Base-by-base conservation (phyloP, 345 rosid genomes). In the Rhodamnia argentea region DNA sequence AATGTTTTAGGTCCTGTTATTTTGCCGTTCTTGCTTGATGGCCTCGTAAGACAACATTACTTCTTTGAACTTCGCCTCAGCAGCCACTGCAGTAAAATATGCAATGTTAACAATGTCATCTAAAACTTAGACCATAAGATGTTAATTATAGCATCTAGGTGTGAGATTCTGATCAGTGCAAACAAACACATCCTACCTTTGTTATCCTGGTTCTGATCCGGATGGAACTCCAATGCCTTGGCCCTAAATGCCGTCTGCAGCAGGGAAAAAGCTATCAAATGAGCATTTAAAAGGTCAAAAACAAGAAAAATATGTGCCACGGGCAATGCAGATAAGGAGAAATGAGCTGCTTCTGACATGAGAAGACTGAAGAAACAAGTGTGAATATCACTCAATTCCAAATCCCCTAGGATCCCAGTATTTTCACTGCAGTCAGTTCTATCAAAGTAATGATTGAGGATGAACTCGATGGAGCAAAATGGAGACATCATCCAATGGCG, bases 61-160 rank as follows among this genome's bases (percentile, higher is more conserved):
- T 89, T 97, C 98, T 91, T 97, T 97, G 91, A 97, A 97, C 92
- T 94, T 97, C 5, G 92, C 95, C 92, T 96, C 99, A 3, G 99
- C 99, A 13, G 85, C 94, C 85, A 89, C 99, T 97, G 96, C 89
- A 92, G 82, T 74, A 88, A 70, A 58, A 58, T 62, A 50, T 11
- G 29, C 40, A 82, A 47, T 52, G 83, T 70, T 70, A 70, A 70
- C 47, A 22, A 70, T 37, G 7, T 70, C 81, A 37, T 70, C 81
- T 70, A 13, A 70, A 62, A 70, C 26, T 70, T 10, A 37, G 47
- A 70, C 47, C 26, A 70, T 3, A 37, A 70, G 81, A 37, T 18
- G 6, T 70, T 70, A 18, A 70, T 37, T 23, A 37, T 2, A 20
- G 3, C 8, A 70, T 37, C 13, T 32, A 42, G 47, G 81, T 18